Evolutionary conservation across 352 stramenopile genomes (phyloP), one percentile per base, ranked within the genome.

Genomic region (Phytophthora pinifolia): DNA sequence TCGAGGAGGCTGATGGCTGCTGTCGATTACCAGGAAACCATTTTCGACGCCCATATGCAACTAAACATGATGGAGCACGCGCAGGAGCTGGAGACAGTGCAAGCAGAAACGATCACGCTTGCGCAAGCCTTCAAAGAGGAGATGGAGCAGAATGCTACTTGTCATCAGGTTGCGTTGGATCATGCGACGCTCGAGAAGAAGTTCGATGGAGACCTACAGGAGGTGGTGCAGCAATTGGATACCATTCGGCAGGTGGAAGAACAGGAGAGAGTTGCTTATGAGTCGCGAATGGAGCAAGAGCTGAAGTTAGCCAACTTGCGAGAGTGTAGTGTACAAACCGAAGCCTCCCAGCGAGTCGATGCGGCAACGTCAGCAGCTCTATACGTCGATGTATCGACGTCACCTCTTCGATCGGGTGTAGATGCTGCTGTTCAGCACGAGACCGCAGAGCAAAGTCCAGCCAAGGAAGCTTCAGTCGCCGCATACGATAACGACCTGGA

Each of bases 91-190:
- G 74, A 88, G 32, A 55, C 72, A 33, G 78, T 72, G 0, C 80
- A 88, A 47, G 44, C 61, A 5, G 76, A 88, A 17, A 76, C 75
- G 0, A 58, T 89, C 15, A 69, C 59, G 1, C 52, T 89, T 3
- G 78, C 80, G 0, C 67, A 72, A 3, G 78, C 76, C 4, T 88
- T 88, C 53, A 86, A 88, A 34, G 73, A 87, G 36, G 80, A 90
- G 35, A 76, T 90, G 65, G 72, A 86, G 9, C 54, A 66, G 1
- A 82, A 68, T 37, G 33, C 70, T 7, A 38, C 68, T 0, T 59
- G 32, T 7, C 78, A 90, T 29, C 74, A 86, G 13, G 48, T 87
- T 14, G 67, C 58, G 4, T 60, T 78, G 3, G 73, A 90, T 34
- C 77, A 88, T 35, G 55, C 57, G 31, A 52, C 54, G 0, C 36